Evolutionary conservation across 1,284 basidiomycete genomes (phyloP).

Genomic region (Lignosus rhinocerotis): DNA sequence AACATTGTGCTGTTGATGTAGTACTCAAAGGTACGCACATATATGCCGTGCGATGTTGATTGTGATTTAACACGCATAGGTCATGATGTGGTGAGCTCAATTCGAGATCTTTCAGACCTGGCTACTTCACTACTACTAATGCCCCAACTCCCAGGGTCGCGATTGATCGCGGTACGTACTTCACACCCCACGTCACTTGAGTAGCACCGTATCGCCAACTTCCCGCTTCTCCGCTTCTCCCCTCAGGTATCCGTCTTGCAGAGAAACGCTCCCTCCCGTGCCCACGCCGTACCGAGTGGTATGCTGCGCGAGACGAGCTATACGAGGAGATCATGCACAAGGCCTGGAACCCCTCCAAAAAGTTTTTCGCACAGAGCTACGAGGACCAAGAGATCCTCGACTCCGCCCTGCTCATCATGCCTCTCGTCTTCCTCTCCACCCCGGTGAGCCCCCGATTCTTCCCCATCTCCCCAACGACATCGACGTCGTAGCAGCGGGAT

Average conservation of each 20-base stretch:
- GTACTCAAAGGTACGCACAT: constrained; percentile 74
- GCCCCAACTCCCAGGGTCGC: constrained; percentile 66
- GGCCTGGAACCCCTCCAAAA: constrained; percentile 70
- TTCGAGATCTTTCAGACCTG: background rate
- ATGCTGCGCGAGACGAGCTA: constrained; percentile 70
- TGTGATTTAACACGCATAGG: constrained; percentile 37
- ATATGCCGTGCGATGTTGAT: background rate
- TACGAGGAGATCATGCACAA: constrained; percentile 87
- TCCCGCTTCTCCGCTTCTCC: background rate
- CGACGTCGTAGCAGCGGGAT: no score
- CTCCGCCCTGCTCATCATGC: constrained; percentile 81
- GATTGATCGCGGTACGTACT: constrained; percentile 72
- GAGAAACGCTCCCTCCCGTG: constrained; percentile 86
- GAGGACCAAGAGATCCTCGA: constrained; percentile 72
- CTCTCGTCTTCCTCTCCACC: constrained; percentile 84
- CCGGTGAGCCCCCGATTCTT: constrained; percentile 43
- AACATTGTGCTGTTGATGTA: constrained; percentile 31
- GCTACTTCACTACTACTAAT: background rate
- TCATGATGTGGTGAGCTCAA: constrained; percentile 79
- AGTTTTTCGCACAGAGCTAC: constrained; percentile 78
- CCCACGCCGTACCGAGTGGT: constrained; percentile 72
- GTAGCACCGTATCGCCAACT: background rate
- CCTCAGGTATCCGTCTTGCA: constrained; percentile 76
- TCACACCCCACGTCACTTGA: no score
- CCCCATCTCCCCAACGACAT: no score